Base-by-base conservation (phyloP, 495 filamentous ascomycete species). In the Platismatia glauca region DNA sequence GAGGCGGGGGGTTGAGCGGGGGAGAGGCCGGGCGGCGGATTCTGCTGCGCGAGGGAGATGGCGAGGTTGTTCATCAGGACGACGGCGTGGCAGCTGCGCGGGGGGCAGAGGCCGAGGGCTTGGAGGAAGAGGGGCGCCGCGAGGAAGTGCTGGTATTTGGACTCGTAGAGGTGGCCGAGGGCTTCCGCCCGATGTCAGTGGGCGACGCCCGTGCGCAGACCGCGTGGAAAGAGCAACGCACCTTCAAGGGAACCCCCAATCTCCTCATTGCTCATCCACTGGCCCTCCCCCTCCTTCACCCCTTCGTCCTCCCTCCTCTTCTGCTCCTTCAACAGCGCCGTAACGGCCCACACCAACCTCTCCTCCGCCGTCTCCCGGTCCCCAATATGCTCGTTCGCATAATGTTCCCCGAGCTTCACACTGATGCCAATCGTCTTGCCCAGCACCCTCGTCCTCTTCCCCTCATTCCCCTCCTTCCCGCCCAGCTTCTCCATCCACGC, bases 61-160 rank as follows among this genome's bases (percentile, higher is more conserved):
- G 66, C 56, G 31, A 68, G 66, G 39, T 66, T 66, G 50, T 66
- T 68, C 60, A 68, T 91, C 59, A 97, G 74, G 22, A 88, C 79
- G 52, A 90, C 89, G 35, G 87, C 82, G 73, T 88, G 84, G 69
- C 89, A 95, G 38, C 75, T 75, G n/a, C 75, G 77, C 2, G 70
- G 68, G 16, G 79, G 71, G 58, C 81, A 67, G 31, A 93, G 70
- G 35, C 84, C 76, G 46, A 96, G 75, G 4, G 91, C 88, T 65
- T 92, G 91, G 65, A 97, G 80, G 71, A 89, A 95, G 41, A 97
- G 77, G n/a, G 93, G 92, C 34, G 89, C 80, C 20, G 94, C 88
- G 11, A 96, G 84, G 62, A 89, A 88, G 65, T 87, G 81, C 63
- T 86, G 81, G 57, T 85, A 77, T 67, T 83, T 84, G 52, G 76